A percentile compares a stretch with the other conserved stretches of the same genome.
These are phyloP conservation scores for Tolypocladium guangdongense DNA, from an alignment of 2,329 filamentous ascomycete genomes.

Conservation along the genomic window DNA sequence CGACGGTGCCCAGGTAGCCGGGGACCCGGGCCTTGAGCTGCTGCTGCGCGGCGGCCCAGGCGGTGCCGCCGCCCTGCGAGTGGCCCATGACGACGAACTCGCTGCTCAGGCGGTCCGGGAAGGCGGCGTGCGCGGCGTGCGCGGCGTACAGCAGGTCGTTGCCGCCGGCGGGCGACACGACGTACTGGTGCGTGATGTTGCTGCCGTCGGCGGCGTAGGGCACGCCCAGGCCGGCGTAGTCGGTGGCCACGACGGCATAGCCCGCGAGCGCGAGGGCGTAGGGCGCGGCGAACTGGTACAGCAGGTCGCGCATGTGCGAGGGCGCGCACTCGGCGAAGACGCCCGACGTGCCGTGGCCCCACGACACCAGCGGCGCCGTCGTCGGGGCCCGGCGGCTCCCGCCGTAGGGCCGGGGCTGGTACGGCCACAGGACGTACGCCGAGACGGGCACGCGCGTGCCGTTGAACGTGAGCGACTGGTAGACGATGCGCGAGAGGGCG, in stretches of 20 bases:
- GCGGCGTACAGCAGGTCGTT: conserved; percentile 32
- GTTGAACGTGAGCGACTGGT: conserved; percentile 32
- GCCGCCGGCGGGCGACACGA: conserved; percentile 24
- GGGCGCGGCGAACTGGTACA: conserved; percentile 27
- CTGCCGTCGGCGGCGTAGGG: conserved; percentile 18
- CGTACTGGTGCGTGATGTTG: conserved; percentile 28
- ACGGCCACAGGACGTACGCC: conserved; percentile 40
- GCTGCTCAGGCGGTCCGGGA: conserved; percentile 19
- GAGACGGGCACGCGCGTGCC: conserved; percentile 34
- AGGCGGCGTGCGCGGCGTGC: conserved; percentile 28
- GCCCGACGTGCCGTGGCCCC: conserved; percentile 34
- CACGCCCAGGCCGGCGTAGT: conserved; percentile 34
- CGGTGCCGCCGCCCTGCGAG: conserved; percentile 32
- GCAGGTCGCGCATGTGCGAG: conserved; percentile 27
- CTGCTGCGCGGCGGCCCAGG: conserved; percentile 23
- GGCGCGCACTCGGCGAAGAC: conserved; percentile 26
- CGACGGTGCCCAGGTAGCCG: conserved; percentile 26
- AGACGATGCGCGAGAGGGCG: conserved; percentile 36
- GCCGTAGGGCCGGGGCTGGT: conserved; percentile 1
- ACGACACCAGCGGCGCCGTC: conserved; percentile 23
- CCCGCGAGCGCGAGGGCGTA: conserved; percentile 29
- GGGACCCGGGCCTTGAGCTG: conserved; percentile 17
- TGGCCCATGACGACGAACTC: conserved; percentile 35
- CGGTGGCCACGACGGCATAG: conserved; percentile 31
- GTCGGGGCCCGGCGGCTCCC: too few species aligned